Evolutionary conservation across 495 filamentous ascomycete genomes (phyloP).

Genomic region (Baudoinia panamericana): DNA sequence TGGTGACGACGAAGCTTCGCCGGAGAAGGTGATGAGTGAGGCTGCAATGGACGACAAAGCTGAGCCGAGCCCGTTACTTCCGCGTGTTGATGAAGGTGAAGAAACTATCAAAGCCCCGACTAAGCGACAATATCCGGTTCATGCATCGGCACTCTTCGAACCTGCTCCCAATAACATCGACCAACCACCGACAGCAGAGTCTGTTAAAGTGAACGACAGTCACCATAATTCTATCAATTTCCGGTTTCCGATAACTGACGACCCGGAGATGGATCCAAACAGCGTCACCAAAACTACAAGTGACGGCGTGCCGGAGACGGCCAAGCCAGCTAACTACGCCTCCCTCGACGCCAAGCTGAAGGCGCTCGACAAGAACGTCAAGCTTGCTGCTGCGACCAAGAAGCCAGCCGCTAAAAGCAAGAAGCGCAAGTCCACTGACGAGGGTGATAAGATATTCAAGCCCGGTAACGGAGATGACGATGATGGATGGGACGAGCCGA

Average conservation of each 20-base stretch:
- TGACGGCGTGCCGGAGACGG: neutral
- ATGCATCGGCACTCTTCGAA: conserved; percentile 13
- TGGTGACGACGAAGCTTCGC: conserved; percentile 6
- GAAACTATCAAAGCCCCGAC: conserved; percentile 8
- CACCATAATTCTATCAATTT: neutral
- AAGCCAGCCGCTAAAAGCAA: conserved; percentile 13
- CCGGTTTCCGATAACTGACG: neutral
- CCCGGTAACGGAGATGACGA: conserved; percentile 17
- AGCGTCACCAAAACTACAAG: neutral
- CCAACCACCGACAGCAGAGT: neutral
- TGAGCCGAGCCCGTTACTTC: conserved; percentile 4
- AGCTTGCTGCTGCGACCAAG: conserved; percentile 1
- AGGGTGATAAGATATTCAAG: conserved; percentile 20
- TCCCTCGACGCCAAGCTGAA: conserved; percentile 20
- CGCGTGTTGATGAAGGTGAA: conserved; percentile 3
- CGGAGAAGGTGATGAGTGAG: neutral
- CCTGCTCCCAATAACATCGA: conserved; percentile 1
- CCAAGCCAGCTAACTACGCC: conserved; percentile 5
- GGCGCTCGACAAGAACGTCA: conserved; percentile 16
- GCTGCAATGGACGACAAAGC: neutral
- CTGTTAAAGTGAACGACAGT: neutral
- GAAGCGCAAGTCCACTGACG: conserved; percentile 23
- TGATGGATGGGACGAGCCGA: conserved; percentile 17
- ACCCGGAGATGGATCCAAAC: conserved; percentile 4
- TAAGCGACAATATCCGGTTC: conserved; percentile 11